Evolutionary conservation across 768 basidiomycete species (phyloP), one percentile per base, ranked within the genome.

Genomic region (Agrocybe praecox): DNA sequence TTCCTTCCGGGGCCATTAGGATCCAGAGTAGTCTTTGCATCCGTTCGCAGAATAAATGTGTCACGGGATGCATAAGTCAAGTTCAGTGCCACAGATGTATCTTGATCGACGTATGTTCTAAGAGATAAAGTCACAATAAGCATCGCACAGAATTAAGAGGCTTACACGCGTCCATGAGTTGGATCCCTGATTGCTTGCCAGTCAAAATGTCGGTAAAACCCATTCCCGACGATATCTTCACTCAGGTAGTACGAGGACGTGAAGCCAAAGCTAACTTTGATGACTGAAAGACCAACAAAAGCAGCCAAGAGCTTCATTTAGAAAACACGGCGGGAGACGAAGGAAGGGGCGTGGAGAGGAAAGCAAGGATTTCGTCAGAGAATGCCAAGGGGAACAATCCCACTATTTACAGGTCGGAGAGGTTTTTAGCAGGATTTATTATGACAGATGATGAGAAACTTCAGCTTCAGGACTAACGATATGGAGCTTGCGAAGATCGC

Each of bases 131-230:
- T 36, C 15, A 15, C 17, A n/a, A 7, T 32, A 17, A 15, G 10
- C 22, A 5, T 29, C 26, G 9, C 9, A 14, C 19, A 51, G 33
- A 34, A 8, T 44, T n/a, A 44, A 44, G 49, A 11, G 29, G 65
- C 82, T 60, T 69, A 87, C 86, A 88, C 86, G 56, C 85, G 72
- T n/a, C 87, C 86, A 53, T 80, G 69, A 2, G 85, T 87, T 1
- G 86, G 85, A 63, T 87, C 86, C 2, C 74, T 18, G 44, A 81
- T 79, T 3, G 71, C 72, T 59, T 82, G 72, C 67, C 79, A 81
- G 22, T 63, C 57, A 65, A 87, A 87, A 26, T 72, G 65, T 36
- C 72, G 66, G 57, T 80, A 76, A 63, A 87, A 86, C 19, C 69
- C 72, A 48, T 56, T 52, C 10, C 80, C 77, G 17, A 73, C 60